Conservation (phyloP, 2,329 filamentous ascomycete genomes). For the Ophiostoma perfectum region DNA sequence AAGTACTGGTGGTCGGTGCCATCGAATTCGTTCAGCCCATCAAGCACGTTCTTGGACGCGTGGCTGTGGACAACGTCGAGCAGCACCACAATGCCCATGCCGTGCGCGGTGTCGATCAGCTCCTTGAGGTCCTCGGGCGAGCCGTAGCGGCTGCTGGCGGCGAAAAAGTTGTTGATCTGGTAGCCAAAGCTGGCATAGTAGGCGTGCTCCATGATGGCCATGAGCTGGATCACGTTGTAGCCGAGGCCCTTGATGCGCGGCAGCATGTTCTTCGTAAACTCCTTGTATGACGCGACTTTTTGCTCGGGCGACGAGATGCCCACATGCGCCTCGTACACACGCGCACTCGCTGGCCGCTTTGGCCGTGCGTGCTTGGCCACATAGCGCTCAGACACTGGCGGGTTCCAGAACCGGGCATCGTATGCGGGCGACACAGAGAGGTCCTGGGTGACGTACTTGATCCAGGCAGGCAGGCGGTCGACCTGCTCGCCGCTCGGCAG, state of each 20-base stretch:
- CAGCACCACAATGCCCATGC: slow-evolving; percentile 82
- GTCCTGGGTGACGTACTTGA: slow-evolving; percentile 94
- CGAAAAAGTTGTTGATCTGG: slow-evolving; percentile 98
- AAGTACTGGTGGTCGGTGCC: slow-evolving; percentile 95
- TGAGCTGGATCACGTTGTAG: slow-evolving; percentile 96
- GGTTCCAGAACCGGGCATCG: slow-evolving; percentile 96
- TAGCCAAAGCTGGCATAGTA: slow-evolving; percentile 99
- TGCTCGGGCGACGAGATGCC: slow-evolving; percentile 91
- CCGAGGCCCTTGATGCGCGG: slow-evolving; percentile 84
- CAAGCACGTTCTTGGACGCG: slow-evolving; percentile 93
- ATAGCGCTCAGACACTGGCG: slow-evolving; percentile 69
- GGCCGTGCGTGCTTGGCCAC: slow-evolving; percentile 78
- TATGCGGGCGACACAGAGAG: slow-evolving; percentile 83
- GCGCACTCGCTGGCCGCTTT: slow-evolving; percentile 75
- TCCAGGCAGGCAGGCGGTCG: slow-evolving; percentile 92
- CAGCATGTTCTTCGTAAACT: slow-evolving; percentile 89
- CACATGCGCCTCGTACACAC: slow-evolving; percentile 98
- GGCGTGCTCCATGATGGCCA: slow-evolving; percentile 99
- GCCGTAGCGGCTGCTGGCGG: slow-evolving; percentile 91
- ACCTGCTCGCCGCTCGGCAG: slow-evolving; percentile 72
- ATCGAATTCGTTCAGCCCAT: slow-evolving; percentile 94
- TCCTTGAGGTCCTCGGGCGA: slow-evolving; percentile 93
- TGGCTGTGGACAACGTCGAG: slow-evolving; percentile 97
- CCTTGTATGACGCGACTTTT: slow-evolving; percentile 88
- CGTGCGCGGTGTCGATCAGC: slow-evolving; percentile 89